Conservation (phyloP, 352 stramenopile species). For the Phytopythium cucurbitacearum region DNA sequence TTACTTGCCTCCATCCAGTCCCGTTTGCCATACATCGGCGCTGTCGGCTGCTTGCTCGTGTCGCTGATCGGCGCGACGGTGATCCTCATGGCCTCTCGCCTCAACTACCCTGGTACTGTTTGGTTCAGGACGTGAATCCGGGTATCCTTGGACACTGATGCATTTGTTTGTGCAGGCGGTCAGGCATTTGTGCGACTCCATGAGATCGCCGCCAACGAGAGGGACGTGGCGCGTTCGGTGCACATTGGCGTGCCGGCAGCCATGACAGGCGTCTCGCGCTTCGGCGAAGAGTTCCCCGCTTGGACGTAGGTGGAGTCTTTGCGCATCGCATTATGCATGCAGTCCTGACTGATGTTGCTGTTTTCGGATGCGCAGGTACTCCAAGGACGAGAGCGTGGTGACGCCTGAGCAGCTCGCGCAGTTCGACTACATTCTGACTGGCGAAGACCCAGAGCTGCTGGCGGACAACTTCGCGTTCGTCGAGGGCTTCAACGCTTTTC, state of each 20-base stretch:
- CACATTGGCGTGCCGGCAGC: conserved; percentile 93
- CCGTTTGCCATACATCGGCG: conserved; percentile 45
- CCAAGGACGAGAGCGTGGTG: conserved; percentile 64
- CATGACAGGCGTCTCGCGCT: conserved; percentile 93
- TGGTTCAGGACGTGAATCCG: too few species aligned
- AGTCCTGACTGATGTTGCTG: neutral
- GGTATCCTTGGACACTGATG: conserved; percentile 2
- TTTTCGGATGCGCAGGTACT: conserved; percentile 42
- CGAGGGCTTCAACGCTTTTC: conserved; percentile 40
- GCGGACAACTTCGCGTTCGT: conserved; percentile 44
- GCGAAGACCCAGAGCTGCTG: conserved; percentile 26
- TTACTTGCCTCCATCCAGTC: conserved; percentile 16
- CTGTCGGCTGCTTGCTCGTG: conserved; percentile 40
- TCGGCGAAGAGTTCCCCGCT: conserved; percentile 69
- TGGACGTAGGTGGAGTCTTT: conserved; percentile 49
- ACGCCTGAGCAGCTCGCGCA: conserved; percentile 32
- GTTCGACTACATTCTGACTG: conserved; percentile 72
- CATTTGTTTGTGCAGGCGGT: conserved; percentile 32
- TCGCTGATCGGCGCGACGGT: conserved; percentile 40
- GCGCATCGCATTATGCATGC: neutral
- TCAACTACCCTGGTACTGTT: conserved; percentile 91
- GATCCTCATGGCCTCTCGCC: conserved; percentile 66
- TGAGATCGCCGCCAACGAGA: conserved; percentile 26
- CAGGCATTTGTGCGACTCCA: conserved; percentile 65
- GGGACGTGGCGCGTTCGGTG: conserved; percentile 35